Evolutionary conservation across 169 alveolate species (phyloP).

Genomic region (Eimeria praecox): DNA sequence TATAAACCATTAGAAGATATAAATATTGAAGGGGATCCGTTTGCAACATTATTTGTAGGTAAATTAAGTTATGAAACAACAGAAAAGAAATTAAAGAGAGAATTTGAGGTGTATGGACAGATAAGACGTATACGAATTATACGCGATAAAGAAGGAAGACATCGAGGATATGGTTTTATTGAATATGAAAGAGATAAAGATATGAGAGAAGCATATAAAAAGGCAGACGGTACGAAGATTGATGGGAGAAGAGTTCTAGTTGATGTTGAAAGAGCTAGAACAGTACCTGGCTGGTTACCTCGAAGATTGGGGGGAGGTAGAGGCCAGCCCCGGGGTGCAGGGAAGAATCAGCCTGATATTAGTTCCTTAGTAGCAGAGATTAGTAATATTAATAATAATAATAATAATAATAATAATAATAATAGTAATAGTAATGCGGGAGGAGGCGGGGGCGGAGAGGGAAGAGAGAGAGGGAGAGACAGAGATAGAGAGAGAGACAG

Average conservation of each 20-base stretch:
- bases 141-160: slow-evolving; percentile 93
- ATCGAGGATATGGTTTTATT: slow-evolving; percentile 97
- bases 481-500: too few relatives aligned
- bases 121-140: slow-evolving; percentile 85
- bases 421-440: too few relatives aligned
- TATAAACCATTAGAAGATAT: slow-evolving; percentile 76
- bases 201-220: slow-evolving; percentile 92
- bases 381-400: slow-evolving; percentile 67
- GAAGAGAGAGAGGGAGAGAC: too few relatives aligned
- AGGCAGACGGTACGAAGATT: slow-evolving; percentile 95
- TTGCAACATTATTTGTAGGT: slow-evolving; percentile 96
- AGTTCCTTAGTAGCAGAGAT: slow-evolving; percentile 1
- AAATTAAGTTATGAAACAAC: slow-evolving; percentile 95
- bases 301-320: slow-evolving; percentile 97
- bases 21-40: slow-evolving; percentile 92
- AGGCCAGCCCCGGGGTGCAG: slow-evolving; percentile 87
- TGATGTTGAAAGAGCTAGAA: slow-evolving; percentile 90
- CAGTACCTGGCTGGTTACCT: slow-evolving; percentile 96
- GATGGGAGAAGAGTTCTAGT: slow-evolving; percentile 90
- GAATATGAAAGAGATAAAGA: slow-evolving; percentile 96
- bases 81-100: slow-evolving; percentile 94
- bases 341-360: slow-evolving; percentile 54
- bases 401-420: too few relatives aligned
- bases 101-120: slow-evolving; percentile 96
- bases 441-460: too few relatives aligned